These are phyloP conservation scores for Diaporthe destruens DNA, from an alignment of 2,329 filamentous ascomycete species.

Conservation along the genomic window DNA sequence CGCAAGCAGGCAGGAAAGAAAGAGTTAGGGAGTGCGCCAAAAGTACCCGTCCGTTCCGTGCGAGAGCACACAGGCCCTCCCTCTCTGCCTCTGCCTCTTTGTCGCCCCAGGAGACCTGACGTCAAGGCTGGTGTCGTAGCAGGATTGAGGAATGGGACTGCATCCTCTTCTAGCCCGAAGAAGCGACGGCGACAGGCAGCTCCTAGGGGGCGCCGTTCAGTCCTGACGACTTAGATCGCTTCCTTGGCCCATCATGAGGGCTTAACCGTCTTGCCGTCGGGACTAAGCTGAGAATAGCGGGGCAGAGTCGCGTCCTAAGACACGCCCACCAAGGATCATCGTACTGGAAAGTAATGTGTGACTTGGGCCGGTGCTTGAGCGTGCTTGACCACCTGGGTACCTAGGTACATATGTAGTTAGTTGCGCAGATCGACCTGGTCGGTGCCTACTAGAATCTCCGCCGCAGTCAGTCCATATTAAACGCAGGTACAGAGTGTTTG, in stretches of 20 bases:
- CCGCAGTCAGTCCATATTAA: not conserved
- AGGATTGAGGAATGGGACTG: conserved; percentile 26
- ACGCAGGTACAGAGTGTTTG: not conserved
- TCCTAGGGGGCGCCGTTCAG: conserved; percentile 4
- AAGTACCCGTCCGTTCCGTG: conserved; percentile 25
- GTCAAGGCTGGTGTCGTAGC: conserved; percentile 18
- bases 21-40: not conserved
- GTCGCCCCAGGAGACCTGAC: too few species aligned
- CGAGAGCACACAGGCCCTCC: not conserved
- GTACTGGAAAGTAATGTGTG: not conserved
- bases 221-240: conserved; percentile 25
- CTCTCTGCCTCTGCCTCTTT: too few species aligned
- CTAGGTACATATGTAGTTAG: too few species aligned
- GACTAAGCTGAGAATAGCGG: conserved; percentile 30
- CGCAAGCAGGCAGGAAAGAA: not conserved
- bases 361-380: not conserved
- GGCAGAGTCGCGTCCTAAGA: conserved; percentile 17
- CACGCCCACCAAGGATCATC: conserved; percentile 11
- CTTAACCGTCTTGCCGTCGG: conserved; percentile 8
- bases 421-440: conserved; percentile 19
- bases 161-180: conserved; percentile 30
- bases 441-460: conserved; percentile 29
- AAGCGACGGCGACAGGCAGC: conserved; percentile 24
- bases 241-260: not conserved
- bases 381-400: not conserved